Percentiles rank a stretch among this genome's conserved stretches.
Conservation (phyloP, 352 stramenopile species). For the Phytophthora macrochlamydospora region DNA sequence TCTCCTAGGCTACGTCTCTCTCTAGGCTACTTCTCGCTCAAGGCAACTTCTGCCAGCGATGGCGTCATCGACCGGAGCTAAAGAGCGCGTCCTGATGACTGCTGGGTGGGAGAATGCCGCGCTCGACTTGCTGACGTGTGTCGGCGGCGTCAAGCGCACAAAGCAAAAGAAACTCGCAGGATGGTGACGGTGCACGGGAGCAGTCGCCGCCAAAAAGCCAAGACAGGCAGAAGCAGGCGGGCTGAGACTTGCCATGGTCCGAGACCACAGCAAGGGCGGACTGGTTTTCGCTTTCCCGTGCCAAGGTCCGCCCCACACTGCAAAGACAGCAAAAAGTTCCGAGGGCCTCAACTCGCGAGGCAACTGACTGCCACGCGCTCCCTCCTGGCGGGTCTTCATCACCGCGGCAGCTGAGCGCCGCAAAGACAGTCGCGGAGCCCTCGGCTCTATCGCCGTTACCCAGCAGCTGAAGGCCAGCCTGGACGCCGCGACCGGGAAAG, state of each 20-base stretch:
- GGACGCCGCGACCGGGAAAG: not conserved
- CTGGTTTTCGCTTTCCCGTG: not conserved
- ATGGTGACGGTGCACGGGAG: not conserved
- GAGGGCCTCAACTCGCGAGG: not conserved
- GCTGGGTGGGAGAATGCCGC: not conserved
- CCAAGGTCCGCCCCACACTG: not conserved
- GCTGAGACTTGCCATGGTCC: not conserved
- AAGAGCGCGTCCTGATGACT: not conserved
- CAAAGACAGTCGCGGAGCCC: not conserved
- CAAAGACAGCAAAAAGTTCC: not conserved
- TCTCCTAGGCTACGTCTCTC: not conserved
- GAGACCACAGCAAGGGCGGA: not conserved
- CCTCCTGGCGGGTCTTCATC: not conserved
- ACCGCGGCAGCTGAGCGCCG: not conserved
- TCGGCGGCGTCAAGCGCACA: conserved; percentile 2
- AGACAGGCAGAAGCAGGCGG: not conserved
- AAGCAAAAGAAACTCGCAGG: not conserved
- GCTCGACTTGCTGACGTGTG: not conserved
- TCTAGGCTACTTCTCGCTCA: too few relatives aligned
- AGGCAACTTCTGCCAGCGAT: not conserved
- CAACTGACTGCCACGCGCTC: not conserved
- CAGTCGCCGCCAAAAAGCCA: not conserved
- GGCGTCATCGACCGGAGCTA: not conserved
- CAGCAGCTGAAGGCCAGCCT: not conserved
- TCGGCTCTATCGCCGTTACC: not conserved